phyloP scores from a whole-genome alignment of 306 rosid species.

The Elaeagnus macrophylla region DNA sequence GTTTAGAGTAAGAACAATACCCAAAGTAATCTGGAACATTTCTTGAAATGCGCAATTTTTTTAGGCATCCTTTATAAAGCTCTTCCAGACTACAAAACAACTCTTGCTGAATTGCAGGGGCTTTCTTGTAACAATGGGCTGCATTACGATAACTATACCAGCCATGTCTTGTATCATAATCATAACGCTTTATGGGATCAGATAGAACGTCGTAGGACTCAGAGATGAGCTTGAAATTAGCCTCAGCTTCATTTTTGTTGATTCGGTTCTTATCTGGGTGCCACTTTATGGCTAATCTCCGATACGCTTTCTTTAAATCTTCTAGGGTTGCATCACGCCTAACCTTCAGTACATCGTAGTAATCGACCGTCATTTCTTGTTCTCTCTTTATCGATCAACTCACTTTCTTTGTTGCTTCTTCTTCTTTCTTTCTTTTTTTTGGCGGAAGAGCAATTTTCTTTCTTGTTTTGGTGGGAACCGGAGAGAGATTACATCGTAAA shows the following conservation, averaged over 20 bases:
- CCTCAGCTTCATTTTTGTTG: conserved; percentile 51
- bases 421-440: no score
- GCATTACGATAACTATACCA: conserved; percentile 28
- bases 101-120: conserved; percentile 34
- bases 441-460: no score
- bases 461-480: no score
- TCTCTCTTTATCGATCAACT: no score
- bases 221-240: conserved; percentile 56
- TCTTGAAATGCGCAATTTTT: conserved; percentile 49
- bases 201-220: conserved; percentile 71
- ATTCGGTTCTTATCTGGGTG: conserved; percentile 68
- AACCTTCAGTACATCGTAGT: conserved; percentile 63
- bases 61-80: conserved; percentile 57
- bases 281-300: conserved; percentile 54
- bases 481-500: no score
- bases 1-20: conserved; percentile 22
- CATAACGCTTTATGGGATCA: conserved; percentile 58
- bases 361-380: conserved; percentile 69
- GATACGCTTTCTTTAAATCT: conserved; percentile 64
- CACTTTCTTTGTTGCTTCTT: no score
- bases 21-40: conserved; percentile 55
- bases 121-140: conserved; percentile 27
- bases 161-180: not conserved
- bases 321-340: conserved; percentile 48
- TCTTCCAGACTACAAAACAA: conserved; percentile 60